Base-by-base conservation (phyloP, 2,329 filamentous ascomycete species). In the Conoideocrella luteorostrata region DNA sequence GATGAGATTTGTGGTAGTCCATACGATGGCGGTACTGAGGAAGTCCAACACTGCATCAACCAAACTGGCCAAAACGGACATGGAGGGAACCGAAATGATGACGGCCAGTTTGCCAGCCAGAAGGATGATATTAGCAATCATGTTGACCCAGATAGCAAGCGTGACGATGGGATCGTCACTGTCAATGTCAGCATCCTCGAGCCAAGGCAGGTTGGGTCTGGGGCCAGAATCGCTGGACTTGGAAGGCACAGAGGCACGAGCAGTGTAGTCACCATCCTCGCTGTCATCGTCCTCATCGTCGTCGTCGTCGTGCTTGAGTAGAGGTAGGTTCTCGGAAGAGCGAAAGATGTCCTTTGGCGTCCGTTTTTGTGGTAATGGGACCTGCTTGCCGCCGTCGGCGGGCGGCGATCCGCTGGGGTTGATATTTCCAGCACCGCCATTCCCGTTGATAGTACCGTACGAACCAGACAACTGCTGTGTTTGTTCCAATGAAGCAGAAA, bases 331-430 rank as follows among this genome's bases (percentile, higher is more conserved):
- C 57, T 88, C 84, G 15, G 82, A 80, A 13, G 77, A 76, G 30
- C 86, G 87, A 63, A 95, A 95, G 43, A 96, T 80, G 55, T 90
- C 87, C 59, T 86, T 87, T 1, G 88, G 88, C 0, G 89, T 95
- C 40, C 87, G 78, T 61, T 86, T 87, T 50, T 88, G 70, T 45
- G 88, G 72, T 55, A 56, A 48, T 9, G 44, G 17, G 6, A 47
- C 26, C 10, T 41, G 49, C 44, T 47, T 42, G 38, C 30, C 11
- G 43, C 36, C 24, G 24, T 42, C 21, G 48, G 54, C 39, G n/a
- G 51, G 52, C 12, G 49, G 47, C 15, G 57, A 55, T 30, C 61
- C 59, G 50, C 60, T 66, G 32, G 53, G 53, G 30, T 57, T 53
- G 17, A 51, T 47, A 22, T 56, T 55, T 23, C 55, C 33, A 13